Conservation (phyloP, 495 filamentous ascomycete species). For the Hypoxylon crocopeplum region DNA sequence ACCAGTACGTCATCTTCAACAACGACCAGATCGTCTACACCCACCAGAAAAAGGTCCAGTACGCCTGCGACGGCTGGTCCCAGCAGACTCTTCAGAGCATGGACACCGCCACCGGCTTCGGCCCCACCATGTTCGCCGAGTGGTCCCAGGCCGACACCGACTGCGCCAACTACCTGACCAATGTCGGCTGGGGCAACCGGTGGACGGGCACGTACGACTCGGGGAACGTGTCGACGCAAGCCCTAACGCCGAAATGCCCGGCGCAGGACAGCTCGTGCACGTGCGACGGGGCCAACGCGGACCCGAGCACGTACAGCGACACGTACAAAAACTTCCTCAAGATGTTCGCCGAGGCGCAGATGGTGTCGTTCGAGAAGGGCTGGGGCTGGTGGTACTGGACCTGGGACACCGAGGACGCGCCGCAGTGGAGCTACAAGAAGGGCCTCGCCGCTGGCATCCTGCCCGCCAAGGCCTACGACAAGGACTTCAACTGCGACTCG, state of each 20-base stretch:
- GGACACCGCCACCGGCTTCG: constrained; percentile 80
- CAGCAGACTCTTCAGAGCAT: constrained; percentile 74
- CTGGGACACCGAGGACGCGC: constrained; percentile 63
- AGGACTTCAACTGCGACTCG: constrained; percentile 75
- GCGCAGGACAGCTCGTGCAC: constrained; percentile 66
- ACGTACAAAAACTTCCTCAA: constrained; percentile 85
- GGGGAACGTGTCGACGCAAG: constrained; percentile 59
- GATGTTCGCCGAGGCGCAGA: constrained; percentile 94
- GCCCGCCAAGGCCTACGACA: constrained; percentile 77
- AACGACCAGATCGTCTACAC: constrained; percentile 72
- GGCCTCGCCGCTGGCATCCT: constrained; percentile 84
- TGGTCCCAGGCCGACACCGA: constrained; percentile 99
- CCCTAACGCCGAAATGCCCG: constrained; percentile 74
- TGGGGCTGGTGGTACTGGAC: constrained; percentile 99
- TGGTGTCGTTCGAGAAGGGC: constrained; percentile 85
- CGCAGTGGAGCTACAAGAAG: constrained; percentile 94
- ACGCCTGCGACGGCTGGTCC: constrained; percentile 87
- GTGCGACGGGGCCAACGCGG: constrained; percentile 78
- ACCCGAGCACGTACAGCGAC: constrained; percentile 67
- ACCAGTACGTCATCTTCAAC: constrained; percentile 94
- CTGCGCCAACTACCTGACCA: constrained; percentile 86
- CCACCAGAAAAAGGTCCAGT: constrained; percentile 77
- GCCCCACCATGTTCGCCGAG: constrained; percentile 96
- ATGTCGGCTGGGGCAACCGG: constrained; percentile 84
- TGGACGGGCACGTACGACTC: constrained; percentile 83